Conservation (phyloP, 768 basidiomycete species). For the Hysterangium stoloniferum region DNA sequence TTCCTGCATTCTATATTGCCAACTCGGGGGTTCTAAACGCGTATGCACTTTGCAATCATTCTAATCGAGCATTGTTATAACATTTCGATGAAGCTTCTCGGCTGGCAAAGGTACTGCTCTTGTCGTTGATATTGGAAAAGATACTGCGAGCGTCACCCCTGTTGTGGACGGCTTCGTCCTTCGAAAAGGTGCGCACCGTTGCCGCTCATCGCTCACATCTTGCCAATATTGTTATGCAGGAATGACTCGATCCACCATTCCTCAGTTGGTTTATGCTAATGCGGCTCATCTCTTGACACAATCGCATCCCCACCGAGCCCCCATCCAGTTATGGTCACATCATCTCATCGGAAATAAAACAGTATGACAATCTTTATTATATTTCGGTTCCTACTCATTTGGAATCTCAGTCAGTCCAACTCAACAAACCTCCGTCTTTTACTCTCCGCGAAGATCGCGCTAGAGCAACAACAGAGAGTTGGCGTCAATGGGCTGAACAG, state of each 20-base stretch:
- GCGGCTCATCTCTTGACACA: conserved; percentile 60
- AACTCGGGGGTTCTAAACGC: conserved; percentile 92
- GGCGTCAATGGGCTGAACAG: conserved; percentile 72
- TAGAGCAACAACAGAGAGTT: conserved; percentile 66
- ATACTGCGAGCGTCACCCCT: conserved; percentile 85
- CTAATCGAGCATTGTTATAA: background rate
- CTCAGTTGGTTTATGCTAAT: conserved; percentile 74
- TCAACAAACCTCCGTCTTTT: conserved; percentile 55
- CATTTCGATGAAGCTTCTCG: conserved; percentile 63
- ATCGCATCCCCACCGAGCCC: conserved; percentile 38
- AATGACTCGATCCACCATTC: conserved; percentile 65
- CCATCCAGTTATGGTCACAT: conserved; percentile 71
- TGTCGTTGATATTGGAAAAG: conserved; percentile 89
- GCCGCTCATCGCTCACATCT: background rate
- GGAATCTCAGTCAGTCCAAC: conserved; percentile 56
- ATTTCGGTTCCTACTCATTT: conserved; percentile 12
- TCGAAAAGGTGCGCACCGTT: conserved; percentile 61
- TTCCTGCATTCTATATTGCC: conserved; percentile 94
- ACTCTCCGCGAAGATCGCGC: conserved; percentile 69
- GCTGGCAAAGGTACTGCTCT: conserved; percentile 96
- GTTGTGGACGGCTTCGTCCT: conserved; percentile 97
- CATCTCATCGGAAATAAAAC: conserved; percentile 83
- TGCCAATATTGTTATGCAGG: conserved; percentile 38
- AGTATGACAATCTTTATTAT: conserved; percentile 28
- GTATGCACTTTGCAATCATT: conserved; percentile 37